Evolutionary conservation across 129 eudicot species (phyloP).

Genomic region (Escallonia rubra): DNA sequence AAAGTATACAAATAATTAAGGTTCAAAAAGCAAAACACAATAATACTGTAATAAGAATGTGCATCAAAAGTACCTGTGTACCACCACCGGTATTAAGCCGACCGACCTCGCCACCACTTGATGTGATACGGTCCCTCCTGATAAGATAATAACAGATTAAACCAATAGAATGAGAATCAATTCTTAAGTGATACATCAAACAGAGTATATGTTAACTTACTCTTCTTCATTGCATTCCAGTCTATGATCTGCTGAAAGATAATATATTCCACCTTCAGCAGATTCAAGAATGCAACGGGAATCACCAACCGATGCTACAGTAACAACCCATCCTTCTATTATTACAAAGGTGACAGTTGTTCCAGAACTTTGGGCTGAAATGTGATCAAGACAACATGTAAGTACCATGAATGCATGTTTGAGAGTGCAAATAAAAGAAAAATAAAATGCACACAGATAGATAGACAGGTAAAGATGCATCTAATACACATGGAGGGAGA

Average conservation of each 20-base stretch:
- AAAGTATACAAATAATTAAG: not conserved
- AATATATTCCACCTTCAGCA: conserved; percentile 83
- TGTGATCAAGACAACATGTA: conserved; percentile 15
- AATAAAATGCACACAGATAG: conserved; percentile 1
- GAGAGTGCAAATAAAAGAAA: no score
- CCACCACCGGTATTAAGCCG: conserved; percentile 99
- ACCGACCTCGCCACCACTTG: conserved; percentile 97
- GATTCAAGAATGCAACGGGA: conserved; percentile 96
- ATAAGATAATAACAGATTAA: conserved; percentile 7
- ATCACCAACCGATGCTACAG: conserved; percentile 99
- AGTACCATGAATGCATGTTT: conserved; percentile 1
- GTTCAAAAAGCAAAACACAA: not conserved
- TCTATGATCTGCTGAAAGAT: conserved; percentile 95
- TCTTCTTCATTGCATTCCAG: conserved; percentile 91
- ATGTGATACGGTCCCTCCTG: conserved; percentile 89
- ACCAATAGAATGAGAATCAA: conserved; percentile 7
- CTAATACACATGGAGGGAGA: not conserved
- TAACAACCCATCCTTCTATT: conserved; percentile 84
- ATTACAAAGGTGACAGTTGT: conserved; percentile 94
- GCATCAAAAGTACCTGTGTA: conserved; percentile 51
- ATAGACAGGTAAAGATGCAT: not conserved
- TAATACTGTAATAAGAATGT: not conserved
- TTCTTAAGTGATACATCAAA: conserved; percentile 4
- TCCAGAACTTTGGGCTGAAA: conserved; percentile 86
- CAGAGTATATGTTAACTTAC: conserved; percentile 37